Percentiles rank a stretch among this genome's conserved stretches.
phyloP scores from a whole-genome alignment of 164 flowering plant genomes.

The Vitis labrusca region DNA sequence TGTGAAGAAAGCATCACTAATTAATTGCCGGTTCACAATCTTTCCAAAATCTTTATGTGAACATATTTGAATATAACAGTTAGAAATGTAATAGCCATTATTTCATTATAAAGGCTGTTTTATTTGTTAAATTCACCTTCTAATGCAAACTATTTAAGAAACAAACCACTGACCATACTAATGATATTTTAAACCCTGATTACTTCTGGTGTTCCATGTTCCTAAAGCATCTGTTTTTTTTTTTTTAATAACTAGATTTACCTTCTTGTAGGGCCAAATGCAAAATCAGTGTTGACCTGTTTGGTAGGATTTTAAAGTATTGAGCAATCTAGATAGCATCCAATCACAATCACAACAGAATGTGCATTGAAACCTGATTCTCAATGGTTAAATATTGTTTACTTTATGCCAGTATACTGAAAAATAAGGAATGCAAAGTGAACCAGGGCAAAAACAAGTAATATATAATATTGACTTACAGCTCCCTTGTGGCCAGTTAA shows the following conservation, averaged over 20 bases:
- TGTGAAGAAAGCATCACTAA: neutral
- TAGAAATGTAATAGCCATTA: neutral
- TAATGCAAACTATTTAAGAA: too few species aligned
- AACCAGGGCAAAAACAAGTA: too few species aligned
- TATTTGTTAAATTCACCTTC: too few species aligned
- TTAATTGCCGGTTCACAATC: neutral
- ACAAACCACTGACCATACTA: too few species aligned
- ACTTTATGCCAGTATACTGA: neutral
- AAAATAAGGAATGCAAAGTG: neutral
- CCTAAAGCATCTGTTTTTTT: too few species aligned
- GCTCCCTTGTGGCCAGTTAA: conserved; percentile 45
- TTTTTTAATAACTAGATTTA: too few species aligned
- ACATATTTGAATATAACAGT: too few species aligned
- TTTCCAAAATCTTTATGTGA: neutral
- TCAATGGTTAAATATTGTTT: neutral
- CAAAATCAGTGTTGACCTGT: too few species aligned
- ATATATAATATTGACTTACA: conserved; percentile 33
- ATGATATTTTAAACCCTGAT: too few species aligned
- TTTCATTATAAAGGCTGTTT: neutral
- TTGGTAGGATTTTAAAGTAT: neutral
- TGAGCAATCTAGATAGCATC: neutral
- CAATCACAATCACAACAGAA: neutral
- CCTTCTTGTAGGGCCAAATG: too few species aligned
- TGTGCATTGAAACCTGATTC: neutral
- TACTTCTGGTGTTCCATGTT: too few species aligned